Evolutionary conservation across 345 rosid genomes (phyloP).

Genomic region (Citrus sp.): DNA sequence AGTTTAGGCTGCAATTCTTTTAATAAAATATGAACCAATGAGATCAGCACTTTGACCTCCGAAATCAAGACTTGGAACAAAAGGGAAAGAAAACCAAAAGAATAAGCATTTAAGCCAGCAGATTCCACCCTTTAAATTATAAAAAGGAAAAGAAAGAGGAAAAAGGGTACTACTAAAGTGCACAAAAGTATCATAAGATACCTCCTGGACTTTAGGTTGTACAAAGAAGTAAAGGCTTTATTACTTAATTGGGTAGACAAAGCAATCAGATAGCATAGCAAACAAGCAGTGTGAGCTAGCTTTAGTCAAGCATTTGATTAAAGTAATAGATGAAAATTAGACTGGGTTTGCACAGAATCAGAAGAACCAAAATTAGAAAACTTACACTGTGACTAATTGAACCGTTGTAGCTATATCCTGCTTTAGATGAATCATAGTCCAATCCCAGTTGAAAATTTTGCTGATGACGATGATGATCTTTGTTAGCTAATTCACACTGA

Average conservation of each 20-base stretch:
- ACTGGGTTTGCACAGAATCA: neutral
- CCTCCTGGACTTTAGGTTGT: neutral
- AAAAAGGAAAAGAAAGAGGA: constrained; percentile 15
- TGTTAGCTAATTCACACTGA: constrained; percentile 31
- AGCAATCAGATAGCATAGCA: neutral
- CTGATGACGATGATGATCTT: constrained; percentile 32
- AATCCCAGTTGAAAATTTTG: constrained; percentile 47
- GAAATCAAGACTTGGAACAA: constrained; percentile 7
- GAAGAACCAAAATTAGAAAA: constrained; percentile 7
- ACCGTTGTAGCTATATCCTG: constrained; percentile 41
- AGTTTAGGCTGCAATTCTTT: neutral
- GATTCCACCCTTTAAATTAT: constrained; percentile 7
- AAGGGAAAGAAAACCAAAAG: neutral
- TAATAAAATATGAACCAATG: neutral
- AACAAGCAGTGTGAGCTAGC: neutral
- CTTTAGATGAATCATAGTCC: constrained; percentile 47
- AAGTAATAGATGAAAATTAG: neutral
- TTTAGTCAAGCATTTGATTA: neutral
- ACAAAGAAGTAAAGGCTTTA: neutral
- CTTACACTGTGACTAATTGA: constrained; percentile 60
- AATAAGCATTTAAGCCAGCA: neutral
- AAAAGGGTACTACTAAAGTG: constrained; percentile 17
- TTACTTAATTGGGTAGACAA: neutral
- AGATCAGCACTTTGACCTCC: neutral
- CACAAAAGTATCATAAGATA: neutral